Evolutionary conservation across 2,329 filamentous ascomycete genomes (phyloP).

Genomic region (Pseudogymnoascus destructans): DNA sequence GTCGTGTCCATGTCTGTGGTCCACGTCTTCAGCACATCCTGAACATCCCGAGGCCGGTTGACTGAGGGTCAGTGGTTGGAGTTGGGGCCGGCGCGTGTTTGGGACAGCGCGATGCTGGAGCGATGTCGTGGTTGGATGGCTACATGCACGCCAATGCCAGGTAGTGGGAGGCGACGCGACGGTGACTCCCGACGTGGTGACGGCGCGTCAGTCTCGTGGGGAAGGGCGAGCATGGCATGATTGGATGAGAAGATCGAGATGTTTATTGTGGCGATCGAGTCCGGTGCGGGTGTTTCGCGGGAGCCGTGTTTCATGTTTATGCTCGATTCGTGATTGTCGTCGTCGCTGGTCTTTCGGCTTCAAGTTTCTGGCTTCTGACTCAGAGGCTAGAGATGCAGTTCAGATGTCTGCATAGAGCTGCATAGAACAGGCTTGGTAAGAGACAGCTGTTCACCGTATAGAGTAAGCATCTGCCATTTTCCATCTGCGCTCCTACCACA

Average conservation of each 20-base stretch:
- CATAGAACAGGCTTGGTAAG: not conserved
- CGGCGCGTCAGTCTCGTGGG: not conserved
- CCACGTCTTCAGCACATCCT: not conserved
- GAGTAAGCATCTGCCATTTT: not conserved
- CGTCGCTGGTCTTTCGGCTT: not conserved
- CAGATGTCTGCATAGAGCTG: not conserved
- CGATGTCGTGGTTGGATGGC: not conserved
- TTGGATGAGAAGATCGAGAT: not conserved
- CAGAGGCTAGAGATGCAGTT: not conserved
- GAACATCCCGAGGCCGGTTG: not conserved
- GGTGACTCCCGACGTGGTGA: not conserved
- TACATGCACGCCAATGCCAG: not conserved
- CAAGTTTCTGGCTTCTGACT: not conserved
- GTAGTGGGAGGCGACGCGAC: not conserved
- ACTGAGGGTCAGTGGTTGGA: not conserved
- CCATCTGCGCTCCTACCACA: not conserved
- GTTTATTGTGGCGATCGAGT: not conserved
- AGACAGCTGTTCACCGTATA: not conserved
- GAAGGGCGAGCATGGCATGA: not conserved
- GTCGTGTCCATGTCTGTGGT: not conserved
- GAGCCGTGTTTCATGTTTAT: slow-evolving; percentile 2
- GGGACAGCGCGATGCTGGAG: not conserved
- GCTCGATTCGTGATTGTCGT: not conserved
- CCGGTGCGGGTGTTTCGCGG: not conserved
- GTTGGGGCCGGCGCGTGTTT: not conserved